These are phyloP conservation scores for Magnusiomyces suaveolens DNA, from an alignment of 1,139 yeast genomes.

Conservation along the genomic window DNA sequence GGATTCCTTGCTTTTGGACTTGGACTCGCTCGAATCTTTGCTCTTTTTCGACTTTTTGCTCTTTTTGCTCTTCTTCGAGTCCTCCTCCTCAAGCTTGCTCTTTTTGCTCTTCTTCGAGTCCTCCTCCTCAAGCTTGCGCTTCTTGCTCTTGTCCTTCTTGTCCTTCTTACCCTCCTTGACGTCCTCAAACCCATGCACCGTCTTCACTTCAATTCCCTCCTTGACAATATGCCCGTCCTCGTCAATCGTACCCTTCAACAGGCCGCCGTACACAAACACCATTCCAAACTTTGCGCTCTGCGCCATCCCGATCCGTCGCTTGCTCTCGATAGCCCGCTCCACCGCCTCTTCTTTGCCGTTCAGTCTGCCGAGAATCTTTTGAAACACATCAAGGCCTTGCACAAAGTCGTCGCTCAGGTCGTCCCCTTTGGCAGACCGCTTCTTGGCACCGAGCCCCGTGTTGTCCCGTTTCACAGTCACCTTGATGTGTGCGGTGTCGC, in stretches of 20 bases:
- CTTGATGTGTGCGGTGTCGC: conserved; percentile 75
- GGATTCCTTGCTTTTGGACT: too few relatives aligned
- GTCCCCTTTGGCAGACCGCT: conserved; percentile 33
- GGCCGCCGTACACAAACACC: conserved; percentile 76
- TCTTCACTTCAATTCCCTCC: conserved; percentile 58
- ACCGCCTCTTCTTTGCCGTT: conserved; percentile 35
- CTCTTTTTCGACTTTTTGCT: neutral
- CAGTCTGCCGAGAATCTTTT: conserved; percentile 75
- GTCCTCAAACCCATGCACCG: conserved; percentile 29
- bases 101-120: conserved; percentile 20
- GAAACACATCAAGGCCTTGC: conserved; percentile 88
- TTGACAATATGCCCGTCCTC: conserved; percentile 34
- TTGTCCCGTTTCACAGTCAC: conserved; percentile 74
- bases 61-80: neutral
- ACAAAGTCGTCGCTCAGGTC: conserved; percentile 73
- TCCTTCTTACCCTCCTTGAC: conserved; percentile 30
- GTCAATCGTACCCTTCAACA: conserved; percentile 77
- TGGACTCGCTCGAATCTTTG: conserved; percentile 3
- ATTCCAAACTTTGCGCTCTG: conserved; percentile 77
- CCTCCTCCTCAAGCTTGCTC: conserved; percentile 2
- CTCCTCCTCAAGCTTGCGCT: conserved; percentile 19
- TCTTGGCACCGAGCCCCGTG: conserved; percentile 69
- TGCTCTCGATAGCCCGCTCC: conserved; percentile 23
- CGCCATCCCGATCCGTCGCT: conserved; percentile 45
- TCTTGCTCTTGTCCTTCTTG: conserved; percentile 22